These are phyloP conservation scores for Pulveroboletus sp. DNA, from an alignment of 768 basidiomycete species.

Conservation along the genomic window DNA sequence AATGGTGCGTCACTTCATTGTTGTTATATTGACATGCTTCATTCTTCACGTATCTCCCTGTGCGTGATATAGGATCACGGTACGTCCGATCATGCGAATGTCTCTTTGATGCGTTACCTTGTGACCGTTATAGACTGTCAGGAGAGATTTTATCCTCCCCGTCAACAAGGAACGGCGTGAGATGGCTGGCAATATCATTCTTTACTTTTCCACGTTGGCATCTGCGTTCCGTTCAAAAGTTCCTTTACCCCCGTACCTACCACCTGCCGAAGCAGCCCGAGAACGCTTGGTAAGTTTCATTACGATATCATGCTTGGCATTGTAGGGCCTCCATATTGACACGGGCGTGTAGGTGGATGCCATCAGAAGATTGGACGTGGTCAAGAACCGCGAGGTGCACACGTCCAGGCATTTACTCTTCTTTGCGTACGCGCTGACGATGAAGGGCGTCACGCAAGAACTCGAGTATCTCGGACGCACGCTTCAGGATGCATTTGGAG, in stretches of 20 bases:
- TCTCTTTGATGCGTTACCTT: neutral
- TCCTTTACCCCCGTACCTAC: constrained; percentile 93
- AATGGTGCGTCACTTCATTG: constrained; percentile 57
- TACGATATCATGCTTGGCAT: neutral
- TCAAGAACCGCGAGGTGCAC: constrained; percentile 76
- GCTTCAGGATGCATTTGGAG: constrained; percentile 87
- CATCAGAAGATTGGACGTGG: constrained; percentile 80
- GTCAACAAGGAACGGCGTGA: constrained; percentile 86
- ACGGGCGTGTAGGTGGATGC: constrained; percentile 57
- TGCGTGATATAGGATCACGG: constrained; percentile 58
- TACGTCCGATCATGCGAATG: constrained; percentile 29
- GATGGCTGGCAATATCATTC: constrained; percentile 92
- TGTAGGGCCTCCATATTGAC: neutral
- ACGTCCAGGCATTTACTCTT: constrained; percentile 84
- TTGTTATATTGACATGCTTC: neutral
- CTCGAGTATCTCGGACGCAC: constrained; percentile 77
- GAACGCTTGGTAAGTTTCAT: constrained; percentile 57
- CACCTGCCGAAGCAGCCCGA: constrained; percentile 84
- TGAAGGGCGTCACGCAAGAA: constrained; percentile 91
- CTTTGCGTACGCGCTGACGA: constrained; percentile 90
- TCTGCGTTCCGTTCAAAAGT: constrained; percentile 80
- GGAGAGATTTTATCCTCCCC: constrained; percentile 83
- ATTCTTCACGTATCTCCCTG: constrained; percentile 3
- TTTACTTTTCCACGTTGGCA: constrained; percentile 79
- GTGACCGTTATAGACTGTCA: constrained; percentile 52